These are phyloP conservation scores for Ascoidea rubescens DNA, from an alignment of 805 yeast species.

Conservation along the genomic window DNA sequence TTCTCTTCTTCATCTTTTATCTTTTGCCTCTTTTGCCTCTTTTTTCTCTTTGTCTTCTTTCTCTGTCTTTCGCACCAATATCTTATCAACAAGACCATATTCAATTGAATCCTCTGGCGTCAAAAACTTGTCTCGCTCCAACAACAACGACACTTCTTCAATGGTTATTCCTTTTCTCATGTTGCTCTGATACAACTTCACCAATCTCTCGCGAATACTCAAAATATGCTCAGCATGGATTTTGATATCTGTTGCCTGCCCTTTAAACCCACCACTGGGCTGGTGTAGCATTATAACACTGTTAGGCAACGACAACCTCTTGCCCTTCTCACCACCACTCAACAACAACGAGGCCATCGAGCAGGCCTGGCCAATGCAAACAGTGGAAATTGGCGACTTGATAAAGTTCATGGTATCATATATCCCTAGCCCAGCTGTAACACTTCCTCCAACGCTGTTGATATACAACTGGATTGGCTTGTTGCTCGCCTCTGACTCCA, in stretches of 20 bases:
- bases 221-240: slow-evolving; percentile 21
- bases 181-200: slow-evolving; percentile 16
- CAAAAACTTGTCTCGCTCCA: slow-evolving; percentile 16
- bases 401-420: slow-evolving; percentile 23
- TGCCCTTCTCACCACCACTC: slow-evolving; percentile 17
- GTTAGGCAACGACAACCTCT: slow-evolving; percentile 18
- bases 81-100: slow-evolving; percentile 19
- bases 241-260: slow-evolving; percentile 20
- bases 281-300: slow-evolving; percentile 22
- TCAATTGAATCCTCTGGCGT: slow-evolving; percentile 18
- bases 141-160: slow-evolving; percentile 11
- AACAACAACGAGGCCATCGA: slow-evolving; percentile 21
- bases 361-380: slow-evolving; percentile 21
- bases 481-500: slow-evolving; percentile 13
- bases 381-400: slow-evolving; percentile 19
- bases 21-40: no score
- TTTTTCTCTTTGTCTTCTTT: no score
- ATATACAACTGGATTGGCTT: slow-evolving; percentile 15
- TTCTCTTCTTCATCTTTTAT: no score
- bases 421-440: slow-evolving; percentile 20
- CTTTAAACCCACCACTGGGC: slow-evolving; percentile 19
- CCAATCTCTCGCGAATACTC: slow-evolving; percentile 16
- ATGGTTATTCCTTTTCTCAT: slow-evolving; percentile 11
- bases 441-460: slow-evolving; percentile 22
- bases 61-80: slow-evolving; percentile 6